Conservation (phyloP, 306 rosid species). For the Ammopiptanthus mongolicus region DNA sequence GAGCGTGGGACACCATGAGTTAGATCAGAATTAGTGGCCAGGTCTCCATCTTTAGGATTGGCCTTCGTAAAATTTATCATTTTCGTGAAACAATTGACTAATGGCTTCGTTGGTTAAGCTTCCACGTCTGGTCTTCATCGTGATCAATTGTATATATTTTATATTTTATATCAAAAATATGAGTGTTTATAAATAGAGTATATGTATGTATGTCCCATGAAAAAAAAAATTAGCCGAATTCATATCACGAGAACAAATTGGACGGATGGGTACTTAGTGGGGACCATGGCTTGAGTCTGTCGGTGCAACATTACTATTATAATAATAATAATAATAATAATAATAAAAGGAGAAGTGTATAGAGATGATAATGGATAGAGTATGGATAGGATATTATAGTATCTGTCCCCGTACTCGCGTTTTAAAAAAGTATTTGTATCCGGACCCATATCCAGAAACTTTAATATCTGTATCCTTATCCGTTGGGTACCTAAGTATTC, state of each 20-base stretch:
- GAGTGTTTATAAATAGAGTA: background rate
- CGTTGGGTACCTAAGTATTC: too few relatives aligned
- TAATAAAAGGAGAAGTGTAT: background rate
- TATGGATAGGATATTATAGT: too few relatives aligned
- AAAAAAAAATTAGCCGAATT: background rate
- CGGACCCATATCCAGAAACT: too few relatives aligned
- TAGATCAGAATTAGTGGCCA: background rate
- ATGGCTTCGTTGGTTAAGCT: slow-evolving; percentile 7
- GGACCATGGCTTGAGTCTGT: slow-evolving; percentile 2
- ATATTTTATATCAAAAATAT: background rate
- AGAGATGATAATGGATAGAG: too few relatives aligned
- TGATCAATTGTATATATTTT: background rate
- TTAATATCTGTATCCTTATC: too few relatives aligned
- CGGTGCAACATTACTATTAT: slow-evolving; percentile 15
- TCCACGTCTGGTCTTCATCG: slow-evolving; percentile 11
- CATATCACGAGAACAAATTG: background rate
- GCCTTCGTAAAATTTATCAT: background rate
- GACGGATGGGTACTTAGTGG: background rate
- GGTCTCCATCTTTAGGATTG: background rate
- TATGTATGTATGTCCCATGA: background rate
- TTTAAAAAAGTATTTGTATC: too few relatives aligned
- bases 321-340: too few relatives aligned
- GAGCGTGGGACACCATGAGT: background rate
- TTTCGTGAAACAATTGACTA: background rate
- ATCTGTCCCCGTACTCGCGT: too few relatives aligned